Evolutionary conservation across 1,284 basidiomycete genomes (phyloP).

Genomic region (Puccinia novopanici): DNA sequence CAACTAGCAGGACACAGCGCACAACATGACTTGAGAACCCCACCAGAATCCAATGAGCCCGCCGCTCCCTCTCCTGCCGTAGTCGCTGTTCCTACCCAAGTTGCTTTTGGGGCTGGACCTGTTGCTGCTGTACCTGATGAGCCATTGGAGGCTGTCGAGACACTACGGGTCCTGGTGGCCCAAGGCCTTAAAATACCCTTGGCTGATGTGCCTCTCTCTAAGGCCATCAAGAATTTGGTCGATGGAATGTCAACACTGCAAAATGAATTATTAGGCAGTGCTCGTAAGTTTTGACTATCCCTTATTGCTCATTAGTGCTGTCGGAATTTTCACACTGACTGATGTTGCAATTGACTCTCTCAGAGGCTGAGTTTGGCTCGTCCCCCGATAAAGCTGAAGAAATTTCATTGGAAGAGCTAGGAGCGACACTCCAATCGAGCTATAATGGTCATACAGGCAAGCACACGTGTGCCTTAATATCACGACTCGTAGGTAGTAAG

Average conservation of each 20-base stretch:
- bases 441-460: slow-evolving; percentile 88
- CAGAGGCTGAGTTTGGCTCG: slow-evolving; percentile 65
- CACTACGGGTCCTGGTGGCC: too few relatives aligned
- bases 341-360: too few relatives aligned
- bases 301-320: background rate
- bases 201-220: too few relatives aligned
- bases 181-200: too few relatives aligned
- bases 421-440: slow-evolving; percentile 76
- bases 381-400: slow-evolving; percentile 98
- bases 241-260: slow-evolving; percentile 96
- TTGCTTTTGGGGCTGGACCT: slow-evolving; percentile 61
- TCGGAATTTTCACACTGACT: too few relatives aligned
- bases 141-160: too few relatives aligned
- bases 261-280: slow-evolving; percentile 83
- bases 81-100: slow-evolving; percentile 60
- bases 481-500: too few relatives aligned
- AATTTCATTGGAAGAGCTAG: slow-evolving; percentile 90
- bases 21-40: too few relatives aligned
- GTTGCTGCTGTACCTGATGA: too few relatives aligned
- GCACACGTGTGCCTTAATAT: slow-evolving; percentile 87
- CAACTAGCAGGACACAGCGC: too few relatives aligned
- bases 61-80: slow-evolving; percentile 56
- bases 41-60: too few relatives aligned
- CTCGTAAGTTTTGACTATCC: slow-evolving; percentile 64
- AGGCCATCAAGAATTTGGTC: too few relatives aligned